Evolutionary conservation across 495 filamentous ascomycete genomes (phyloP), one percentile per base, ranked within the genome.

Genomic region (Letharia columbiana): DNA sequence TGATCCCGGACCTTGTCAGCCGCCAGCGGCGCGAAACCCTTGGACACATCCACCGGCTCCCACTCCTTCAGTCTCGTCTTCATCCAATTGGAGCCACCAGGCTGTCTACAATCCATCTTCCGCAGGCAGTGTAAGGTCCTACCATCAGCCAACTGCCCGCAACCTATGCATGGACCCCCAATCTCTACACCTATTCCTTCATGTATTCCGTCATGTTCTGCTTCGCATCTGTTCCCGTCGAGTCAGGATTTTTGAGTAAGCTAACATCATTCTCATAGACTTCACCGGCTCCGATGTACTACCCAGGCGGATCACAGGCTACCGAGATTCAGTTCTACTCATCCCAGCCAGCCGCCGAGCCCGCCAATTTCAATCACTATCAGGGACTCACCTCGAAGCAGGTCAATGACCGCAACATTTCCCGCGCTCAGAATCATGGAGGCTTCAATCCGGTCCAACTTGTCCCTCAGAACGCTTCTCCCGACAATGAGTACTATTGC

Each of bases 401-500:
- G 40, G 50, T 67, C 13, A 57, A 57, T 45, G 49, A 49, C 11
- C 28, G 39, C 11, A 67, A 52, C 15, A 17, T 57, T 33, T 60
- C 33, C 47, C 42, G 37, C 11, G 44, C 33, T 45, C 60, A 58
- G 11, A 12, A 20, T 3, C 35, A 33, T 23, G 66, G 52, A 28
- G 52, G 47, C 23, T 41, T 47, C 35, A 37, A 52, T 20, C 41
- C 49, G n/a, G 33, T 33, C 15, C 66, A 68, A 50, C 62, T 68
- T 42, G 61, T 64, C 20, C 61, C 54, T 13, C 61, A 68, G 31
- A 18, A 17, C 42, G 61, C 66, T 33, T 64, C 35, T 31, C 56
- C 69, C 33, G 57, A 64, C 45, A 56, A 67, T 35, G 39, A 69
- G 23, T 73, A 66, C 52, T 75, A 61, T 45, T 73, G 71, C 50